Conservation (phyloP, 176 grass and related monocot species). For the Pharus latifolius region DNA sequence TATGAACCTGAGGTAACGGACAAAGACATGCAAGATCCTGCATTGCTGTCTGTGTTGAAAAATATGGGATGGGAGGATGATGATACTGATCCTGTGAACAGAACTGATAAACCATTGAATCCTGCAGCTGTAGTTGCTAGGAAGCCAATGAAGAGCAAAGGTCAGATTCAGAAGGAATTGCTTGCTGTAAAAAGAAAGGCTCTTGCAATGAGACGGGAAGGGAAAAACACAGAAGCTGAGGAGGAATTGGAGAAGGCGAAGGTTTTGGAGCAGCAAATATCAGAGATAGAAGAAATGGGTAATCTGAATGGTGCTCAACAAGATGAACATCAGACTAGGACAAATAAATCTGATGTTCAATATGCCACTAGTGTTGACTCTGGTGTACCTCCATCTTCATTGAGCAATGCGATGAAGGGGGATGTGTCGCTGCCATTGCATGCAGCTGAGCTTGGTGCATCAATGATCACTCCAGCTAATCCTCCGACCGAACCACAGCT, state of each 20-base stretch:
- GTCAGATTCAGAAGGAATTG: slow-evolving; percentile 76
- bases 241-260: slow-evolving; percentile 79
- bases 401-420: not conserved
- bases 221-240: slow-evolving; percentile 62
- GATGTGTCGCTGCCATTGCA: not conserved
- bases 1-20: slow-evolving; percentile 67
- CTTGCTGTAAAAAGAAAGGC: slow-evolving; percentile 82
- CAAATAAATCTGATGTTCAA: slow-evolving; percentile 6
- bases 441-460: not conserved
- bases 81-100: slow-evolving; percentile 21
- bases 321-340: not conserved
- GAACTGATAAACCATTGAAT: slow-evolving; percentile 13
- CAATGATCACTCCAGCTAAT: not conserved
- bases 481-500: not conserved
- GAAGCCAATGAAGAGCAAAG: slow-evolving; percentile 54
- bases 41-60: slow-evolving; percentile 62
- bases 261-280: slow-evolving; percentile 65
- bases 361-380: slow-evolving; percentile 2
- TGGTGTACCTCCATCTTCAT: not conserved
- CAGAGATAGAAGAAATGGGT: slow-evolving; percentile 45
- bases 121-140: slow-evolving; percentile 9
- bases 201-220: slow-evolving; percentile 64
- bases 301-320: not conserved
- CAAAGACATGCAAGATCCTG: slow-evolving; percentile 73
- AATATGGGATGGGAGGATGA: slow-evolving; percentile 80